Evolutionary conservation across 257 asterid species (phyloP).

Genomic region (Cruciata laevipes): DNA sequence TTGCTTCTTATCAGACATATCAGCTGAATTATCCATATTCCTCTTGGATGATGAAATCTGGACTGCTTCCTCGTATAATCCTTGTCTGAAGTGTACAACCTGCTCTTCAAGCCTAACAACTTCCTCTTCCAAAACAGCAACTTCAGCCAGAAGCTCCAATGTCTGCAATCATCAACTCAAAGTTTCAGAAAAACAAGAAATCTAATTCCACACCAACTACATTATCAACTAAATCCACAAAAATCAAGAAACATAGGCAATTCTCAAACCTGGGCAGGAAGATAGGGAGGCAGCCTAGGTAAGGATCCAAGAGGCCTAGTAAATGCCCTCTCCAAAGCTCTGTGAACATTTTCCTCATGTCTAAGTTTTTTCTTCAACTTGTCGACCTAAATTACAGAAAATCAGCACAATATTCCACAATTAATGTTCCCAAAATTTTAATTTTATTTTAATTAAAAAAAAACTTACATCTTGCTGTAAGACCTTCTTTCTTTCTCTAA

Average conservation of each 20-base stretch:
- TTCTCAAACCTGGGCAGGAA: conserved; percentile 62
- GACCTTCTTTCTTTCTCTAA: conserved; percentile 64
- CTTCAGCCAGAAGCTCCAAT: conserved; percentile 92
- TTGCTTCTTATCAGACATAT: conserved; percentile 26
- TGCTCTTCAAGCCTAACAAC: conserved; percentile 90
- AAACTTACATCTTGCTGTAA: conserved; percentile 69
- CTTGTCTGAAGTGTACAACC: conserved; percentile 75
- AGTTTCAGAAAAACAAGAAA: conserved; percentile 2
- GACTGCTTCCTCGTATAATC: conserved; percentile 84
- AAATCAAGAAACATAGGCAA: neutral
- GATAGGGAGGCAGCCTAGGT: conserved; percentile 95
- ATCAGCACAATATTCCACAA: neutral
- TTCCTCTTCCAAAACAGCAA: conserved; percentile 97
- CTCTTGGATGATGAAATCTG: conserved; percentile 63
- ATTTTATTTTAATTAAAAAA: neutral
- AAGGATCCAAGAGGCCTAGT: conserved; percentile 82
- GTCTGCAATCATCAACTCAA: conserved; percentile 40
- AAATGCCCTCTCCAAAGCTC: conserved; percentile 90
- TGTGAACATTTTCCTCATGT: conserved; percentile 87
- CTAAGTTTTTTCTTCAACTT: conserved; percentile 77
- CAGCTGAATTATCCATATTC: conserved; percentile 42
- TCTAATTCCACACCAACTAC: neutral
- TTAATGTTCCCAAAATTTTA: neutral
- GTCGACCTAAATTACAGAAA: conserved; percentile 51
- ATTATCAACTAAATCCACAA: neutral